These are phyloP conservation scores for Pseudozyma hubeiensis DNA, from an alignment of 1,284 basidiomycete species.

Conservation along the genomic window DNA sequence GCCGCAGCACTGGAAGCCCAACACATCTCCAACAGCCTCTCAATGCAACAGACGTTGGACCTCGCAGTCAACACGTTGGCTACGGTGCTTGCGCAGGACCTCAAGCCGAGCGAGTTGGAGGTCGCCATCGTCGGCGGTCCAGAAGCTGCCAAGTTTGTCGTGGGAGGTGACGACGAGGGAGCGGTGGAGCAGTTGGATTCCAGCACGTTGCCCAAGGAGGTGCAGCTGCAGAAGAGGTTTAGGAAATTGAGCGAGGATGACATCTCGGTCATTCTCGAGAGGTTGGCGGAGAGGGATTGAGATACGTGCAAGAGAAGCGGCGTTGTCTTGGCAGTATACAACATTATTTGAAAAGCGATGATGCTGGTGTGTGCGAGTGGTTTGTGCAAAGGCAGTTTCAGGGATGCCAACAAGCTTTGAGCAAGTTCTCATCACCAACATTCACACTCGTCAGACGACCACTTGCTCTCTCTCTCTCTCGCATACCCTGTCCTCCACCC, in stretches of 20 bases:
- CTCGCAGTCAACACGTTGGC: constrained; percentile 95
- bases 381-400: too few relatives aligned
- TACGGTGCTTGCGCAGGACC: constrained; percentile 91
- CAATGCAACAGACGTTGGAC: constrained; percentile 71
- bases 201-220: constrained; percentile 36
- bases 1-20: constrained; percentile 57
- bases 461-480: too few relatives aligned
- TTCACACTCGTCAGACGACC: too few relatives aligned
- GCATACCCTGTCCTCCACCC: too few relatives aligned
- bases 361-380: background rate
- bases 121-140: constrained; percentile 71
- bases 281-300: constrained; percentile 65
- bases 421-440: too few relatives aligned
- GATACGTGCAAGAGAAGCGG: background rate
- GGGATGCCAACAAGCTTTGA: too few relatives aligned
- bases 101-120: constrained; percentile 77
- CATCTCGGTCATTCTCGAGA: constrained; percentile 61
- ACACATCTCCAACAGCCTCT: constrained; percentile 44
- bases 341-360: background rate
- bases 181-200: constrained; percentile 21
- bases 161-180: constrained; percentile 14
- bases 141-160: constrained; percentile 22
- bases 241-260: constrained; percentile 60
- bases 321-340: background rate
- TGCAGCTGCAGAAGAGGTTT: constrained; percentile 57